Base-by-base conservation (phyloP, 352 stramenopile genomes). In the Phytophthora tubulina region DNA sequence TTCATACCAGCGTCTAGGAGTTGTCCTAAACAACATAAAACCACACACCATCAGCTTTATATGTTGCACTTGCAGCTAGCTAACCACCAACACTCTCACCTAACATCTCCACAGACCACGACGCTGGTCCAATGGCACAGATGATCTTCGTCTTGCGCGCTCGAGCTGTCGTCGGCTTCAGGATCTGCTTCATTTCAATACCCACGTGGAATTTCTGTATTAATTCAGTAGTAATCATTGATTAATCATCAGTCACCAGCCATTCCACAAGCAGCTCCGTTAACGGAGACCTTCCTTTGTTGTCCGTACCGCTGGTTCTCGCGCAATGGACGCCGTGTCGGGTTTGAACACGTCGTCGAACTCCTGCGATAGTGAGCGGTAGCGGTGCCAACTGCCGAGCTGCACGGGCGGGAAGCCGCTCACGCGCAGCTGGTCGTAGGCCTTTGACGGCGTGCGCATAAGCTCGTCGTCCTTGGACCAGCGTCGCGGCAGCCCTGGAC, bases 121-220 rank as follows among this genome's bases (percentile, higher is more conserved):
- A 99, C 8, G 97, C 90, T 17, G 98, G 98, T 13, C 98, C 98
- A 66, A 99, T 90, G 6, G 98, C 99, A 70, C 98, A 99, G 9
- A 99, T 95, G 79, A 99, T 99, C 86, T 99, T 99, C 51, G 96
- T 99, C 70, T 97, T 97, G 41, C 97, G 92, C 11, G 69, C 75
- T n/a, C 73, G 78, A 6, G 58, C 53, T 5, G 57, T 76, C 21
- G 85, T 90, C 6, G 80, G 84, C 38, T 75, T 76, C 11, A 96
- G 54, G 35, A 96, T 92, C 71, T 95, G 89, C 56, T 89, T 76
- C 27, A 91, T 60, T 21, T 81, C 70, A 58, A 95, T 90, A 7
- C 86, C 88, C 6, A 93, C 79, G 42, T 91, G 78, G 59, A 92
- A 92, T 62, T 81, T 79, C 87, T 94, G 54, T 32, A 59, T 7